Base-by-base conservation (phyloP, 2,329 filamentous ascomycete genomes). In the Volutella citrinella region DNA sequence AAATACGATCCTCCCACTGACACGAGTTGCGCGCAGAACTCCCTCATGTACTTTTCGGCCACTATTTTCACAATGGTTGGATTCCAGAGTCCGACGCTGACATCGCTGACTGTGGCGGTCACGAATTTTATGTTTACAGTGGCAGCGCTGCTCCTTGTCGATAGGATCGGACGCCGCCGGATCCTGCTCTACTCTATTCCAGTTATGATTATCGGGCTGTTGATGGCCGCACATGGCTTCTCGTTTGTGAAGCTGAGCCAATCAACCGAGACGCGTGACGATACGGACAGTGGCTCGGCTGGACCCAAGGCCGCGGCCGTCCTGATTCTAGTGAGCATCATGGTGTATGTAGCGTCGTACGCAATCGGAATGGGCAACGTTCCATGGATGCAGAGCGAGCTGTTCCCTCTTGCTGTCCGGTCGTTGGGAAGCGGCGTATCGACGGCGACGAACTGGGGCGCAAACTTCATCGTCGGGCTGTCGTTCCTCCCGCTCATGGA, bases 381-480 rank as follows among this genome's bases (percentile, higher is more conserved):
- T 4, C 90, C 91, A 1, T 97, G 91, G 91, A 91, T 95, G 73
- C 90, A 95, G 65, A 87, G 83, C 49, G 91, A 97, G 65, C 75
- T 95, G 19, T 96, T 96, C 55, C 85, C 89, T 1, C 69, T 90
- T 29, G 72, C 74, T 19, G 84, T 89, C 27, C 79, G 86, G 30
- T 81, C 82, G 5, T 62, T 87, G 3, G 87, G 86, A 18, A 86
- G 82, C 38, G 81, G 81, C 1, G 60, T 87, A 6, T 76, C 84
- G 3, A 91, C 90, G 7, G 83, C 82, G 6, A 94, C 87, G 7
- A 96, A 79, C 54, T 97, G 91, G 91, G 76, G 74, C 5, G 81
- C 84, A 16, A 97, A 97, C 57, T 93, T 94, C 40, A 59, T 93
- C 13, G 74, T 96, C 2, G 90, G 89, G 0, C 65, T 95, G 41